A percentile compares a stretch with the other conserved stretches of the same genome.
These are phyloP conservation scores for Aspergillus sp. DNA, from an alignment of 2,329 filamentous ascomycete species.

Conservation along the genomic window DNA sequence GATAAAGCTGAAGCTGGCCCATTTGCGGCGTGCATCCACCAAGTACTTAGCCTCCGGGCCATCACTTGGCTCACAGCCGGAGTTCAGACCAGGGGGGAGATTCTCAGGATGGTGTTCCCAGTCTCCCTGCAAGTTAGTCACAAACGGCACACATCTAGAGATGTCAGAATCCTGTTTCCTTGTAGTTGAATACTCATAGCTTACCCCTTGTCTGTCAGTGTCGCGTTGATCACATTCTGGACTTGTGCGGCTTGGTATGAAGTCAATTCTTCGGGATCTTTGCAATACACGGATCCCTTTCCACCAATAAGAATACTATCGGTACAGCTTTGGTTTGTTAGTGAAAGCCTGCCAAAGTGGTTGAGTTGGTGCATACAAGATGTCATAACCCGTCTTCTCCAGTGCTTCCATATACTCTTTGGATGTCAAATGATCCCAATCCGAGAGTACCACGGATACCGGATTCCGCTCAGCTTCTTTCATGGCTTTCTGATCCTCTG, in stretches of 20 bases:
- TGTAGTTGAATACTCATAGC: slow-evolving; percentile 1
- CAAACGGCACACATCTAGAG: slow-evolving; percentile 14
- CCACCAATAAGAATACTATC: slow-evolving; percentile 56
- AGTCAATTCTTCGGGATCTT: not conserved
- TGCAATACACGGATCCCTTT: slow-evolving; percentile 48
- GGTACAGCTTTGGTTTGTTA: slow-evolving; percentile 43
- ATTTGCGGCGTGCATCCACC: slow-evolving; percentile 32
- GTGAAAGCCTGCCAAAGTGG: not conserved
- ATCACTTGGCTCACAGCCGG: slow-evolving; percentile 41
- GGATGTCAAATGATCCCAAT: slow-evolving; percentile 50
- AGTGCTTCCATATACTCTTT: slow-evolving; percentile 32
- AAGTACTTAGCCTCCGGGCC: slow-evolving; percentile 39
- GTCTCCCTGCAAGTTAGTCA: not conserved
- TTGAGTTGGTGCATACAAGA: slow-evolving; percentile 10
- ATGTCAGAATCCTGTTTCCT: not conserved
- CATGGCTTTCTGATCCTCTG: slow-evolving; percentile 38
- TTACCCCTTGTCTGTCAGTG: slow-evolving; percentile 27
- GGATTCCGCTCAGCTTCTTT: slow-evolving; percentile 41
- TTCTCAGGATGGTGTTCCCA: not conserved
- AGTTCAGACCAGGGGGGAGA: slow-evolving; percentile 19
- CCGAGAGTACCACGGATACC: slow-evolving; percentile 45
- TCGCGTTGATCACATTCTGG: slow-evolving; percentile 8
- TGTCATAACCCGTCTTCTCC: slow-evolving; percentile 13
- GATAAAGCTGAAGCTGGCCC: slow-evolving; percentile 50
- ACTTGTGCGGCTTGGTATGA: not conserved